Conservation (phyloP, 768 basidiomycete genomes). For the Boletellus ananas region DNA sequence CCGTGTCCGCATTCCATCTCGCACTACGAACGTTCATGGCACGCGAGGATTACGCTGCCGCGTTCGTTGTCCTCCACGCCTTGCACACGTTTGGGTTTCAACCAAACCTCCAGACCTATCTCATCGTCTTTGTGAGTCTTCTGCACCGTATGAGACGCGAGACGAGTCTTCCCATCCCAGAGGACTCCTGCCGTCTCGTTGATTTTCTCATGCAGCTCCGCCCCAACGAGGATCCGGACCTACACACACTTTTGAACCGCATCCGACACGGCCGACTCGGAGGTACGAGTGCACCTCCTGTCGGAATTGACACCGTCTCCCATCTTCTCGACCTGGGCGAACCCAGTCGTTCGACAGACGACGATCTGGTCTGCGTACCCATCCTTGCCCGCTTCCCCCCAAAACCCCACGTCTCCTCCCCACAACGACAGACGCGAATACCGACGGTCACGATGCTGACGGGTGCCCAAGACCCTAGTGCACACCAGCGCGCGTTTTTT, state of each 20-base stretch:
- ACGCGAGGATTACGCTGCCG: conserved; percentile 46
- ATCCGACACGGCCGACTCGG: conserved; percentile 2
- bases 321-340: conserved; percentile 23
- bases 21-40: conserved; percentile 45
- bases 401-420: background rate
- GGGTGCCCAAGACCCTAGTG: background rate
- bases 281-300: background rate
- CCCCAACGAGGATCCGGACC: conserved; percentile 17
- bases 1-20: conserved; percentile 36
- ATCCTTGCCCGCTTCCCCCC: background rate
- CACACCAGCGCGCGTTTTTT: conserved; percentile 6
- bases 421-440: background rate
- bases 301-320: conserved; percentile 15
- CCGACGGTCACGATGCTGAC: conserved; percentile 20
- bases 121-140: conserved; percentile 38
- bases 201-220: conserved; percentile 24
- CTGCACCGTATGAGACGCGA: conserved; percentile 30
- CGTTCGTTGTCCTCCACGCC: conserved; percentile 37
- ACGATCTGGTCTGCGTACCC: conserved; percentile 3
- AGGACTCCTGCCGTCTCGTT: conserved; percentile 16
- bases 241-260: conserved; percentile 13
- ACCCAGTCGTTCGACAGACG: background rate
- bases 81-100: conserved; percentile 28
- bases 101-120: conserved; percentile 38
- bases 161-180: background rate